Conservation (phyloP, 1,284 basidiomycete genomes). For the Cutaneotrichosporon dermatis region DNA sequence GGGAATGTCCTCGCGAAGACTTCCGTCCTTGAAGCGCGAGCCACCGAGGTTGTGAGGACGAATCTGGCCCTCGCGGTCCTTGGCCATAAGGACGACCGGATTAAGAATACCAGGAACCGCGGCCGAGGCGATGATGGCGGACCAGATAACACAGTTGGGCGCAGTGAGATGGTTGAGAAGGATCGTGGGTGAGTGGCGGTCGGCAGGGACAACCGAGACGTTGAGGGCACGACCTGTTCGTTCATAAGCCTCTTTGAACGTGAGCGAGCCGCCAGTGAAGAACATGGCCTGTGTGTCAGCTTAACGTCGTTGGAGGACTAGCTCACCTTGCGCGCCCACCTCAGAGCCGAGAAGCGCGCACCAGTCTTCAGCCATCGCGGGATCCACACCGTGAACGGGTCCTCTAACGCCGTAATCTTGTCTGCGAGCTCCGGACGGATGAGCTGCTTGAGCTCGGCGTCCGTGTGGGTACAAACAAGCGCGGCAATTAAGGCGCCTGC, state of each 20-base stretch:
- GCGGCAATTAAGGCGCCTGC: constrained; percentile 85
- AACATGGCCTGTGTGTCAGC: constrained; percentile 57
- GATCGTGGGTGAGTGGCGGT: constrained; percentile 95
- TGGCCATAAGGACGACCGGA: constrained; percentile 80
- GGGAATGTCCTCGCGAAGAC: constrained; percentile 87
- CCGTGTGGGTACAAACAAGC: constrained; percentile 78
- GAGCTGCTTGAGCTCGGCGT: constrained; percentile 75
- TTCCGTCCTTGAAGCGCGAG: constrained; percentile 86
- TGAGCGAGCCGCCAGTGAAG: constrained; percentile 90
- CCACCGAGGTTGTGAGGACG: constrained; percentile 89
- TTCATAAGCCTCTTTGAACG: constrained; percentile 91
- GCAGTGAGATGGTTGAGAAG: constrained; percentile 93
- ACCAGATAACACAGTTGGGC: constrained; percentile 70
- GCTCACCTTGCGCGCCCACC: constrained; percentile 75
- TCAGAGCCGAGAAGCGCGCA: constrained; percentile 83
- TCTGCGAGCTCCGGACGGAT: constrained; percentile 78
- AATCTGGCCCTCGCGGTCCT: constrained; percentile 73
- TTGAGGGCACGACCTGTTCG: constrained; percentile 87
- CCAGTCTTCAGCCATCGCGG: constrained; percentile 80
- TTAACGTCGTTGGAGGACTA: no score
- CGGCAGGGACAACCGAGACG: constrained; percentile 89
- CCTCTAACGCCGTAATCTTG: constrained; percentile 86
- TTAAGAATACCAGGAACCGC: constrained; percentile 50
- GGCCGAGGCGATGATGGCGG: constrained; percentile 49
- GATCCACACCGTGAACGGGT: constrained; percentile 71